phyloP scores from a whole-genome alignment of 768 basidiomycete species.

The Lactarius akahatsu region DNA sequence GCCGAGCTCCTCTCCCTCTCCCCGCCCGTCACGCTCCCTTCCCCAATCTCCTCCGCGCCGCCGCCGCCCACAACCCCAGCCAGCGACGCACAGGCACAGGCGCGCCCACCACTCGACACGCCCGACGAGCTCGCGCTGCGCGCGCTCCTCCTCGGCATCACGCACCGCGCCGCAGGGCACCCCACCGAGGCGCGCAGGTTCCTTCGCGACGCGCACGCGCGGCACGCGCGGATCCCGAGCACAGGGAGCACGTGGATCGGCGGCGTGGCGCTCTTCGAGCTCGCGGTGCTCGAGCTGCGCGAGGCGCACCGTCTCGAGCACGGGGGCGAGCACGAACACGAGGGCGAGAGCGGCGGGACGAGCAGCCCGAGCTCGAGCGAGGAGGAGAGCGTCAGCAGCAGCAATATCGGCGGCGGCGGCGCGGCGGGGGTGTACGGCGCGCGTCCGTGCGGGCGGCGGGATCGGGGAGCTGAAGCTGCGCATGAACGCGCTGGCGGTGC shows the following conservation, averaged over 20 bases:
- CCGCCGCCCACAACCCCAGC: too few species aligned
- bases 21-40: conserved; percentile 42
- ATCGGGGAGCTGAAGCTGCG: conserved; percentile 12
- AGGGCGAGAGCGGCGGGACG: not conserved
- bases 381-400: conserved; percentile 9
- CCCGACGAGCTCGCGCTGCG: conserved; percentile 71
- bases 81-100: too few species aligned
- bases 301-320: conserved; percentile 37
- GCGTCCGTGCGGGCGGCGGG: not conserved
- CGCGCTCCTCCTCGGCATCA: conserved; percentile 64
- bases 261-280: conserved; percentile 66
- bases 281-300: conserved; percentile 68
- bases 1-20: conserved; percentile 50
- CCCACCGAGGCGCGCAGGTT: conserved; percentile 47
- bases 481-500: conserved; percentile 19
- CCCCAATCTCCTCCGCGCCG: not conserved
- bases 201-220: conserved; percentile 50
- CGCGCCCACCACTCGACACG: conserved; percentile 53
- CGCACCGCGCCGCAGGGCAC: conserved; percentile 55
- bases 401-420: too few species aligned
- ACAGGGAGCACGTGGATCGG: conserved; percentile 66
- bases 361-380: conserved; percentile 18
- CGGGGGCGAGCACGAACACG: conserved; percentile 5
- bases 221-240: conserved; percentile 37
- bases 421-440: not conserved